Base-by-base conservation (phyloP, 352 stramenopile genomes). In the Pythium insidiosum region DNA sequence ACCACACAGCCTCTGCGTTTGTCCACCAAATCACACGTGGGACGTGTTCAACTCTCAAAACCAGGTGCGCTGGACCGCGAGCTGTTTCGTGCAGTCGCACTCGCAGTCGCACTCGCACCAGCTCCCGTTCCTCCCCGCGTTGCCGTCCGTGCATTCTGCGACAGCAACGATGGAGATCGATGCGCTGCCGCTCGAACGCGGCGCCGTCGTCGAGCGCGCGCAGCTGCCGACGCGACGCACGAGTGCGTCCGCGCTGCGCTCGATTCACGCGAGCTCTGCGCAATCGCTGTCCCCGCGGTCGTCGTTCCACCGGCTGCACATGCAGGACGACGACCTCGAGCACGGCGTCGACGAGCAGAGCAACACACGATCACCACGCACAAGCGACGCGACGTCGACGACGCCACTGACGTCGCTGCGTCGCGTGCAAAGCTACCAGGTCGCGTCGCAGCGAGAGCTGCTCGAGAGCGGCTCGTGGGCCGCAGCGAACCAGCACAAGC, bases 361-460 rank as follows among this genome's bases (percentile, higher is more conserved):
- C n/a, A n/a, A n/a, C n/a, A n/a, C n/a, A n/a, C n/a, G n/a, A n/a
- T n/a, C n/a, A n/a, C n/a, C n/a, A n/a, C n/a, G n/a, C n/a, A n/a
- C n/a, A n/a, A n/a, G n/a, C n/a, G n/a, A n/a, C n/a, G n/a, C n/a
- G n/a, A n/a, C n/a, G n/a, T n/a, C n/a, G n/a, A 49, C 48, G 45
- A 34, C 52, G 33, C 34, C 30, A 3, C 31, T 37, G 13, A 49
- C 36, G 33, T 38, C 72, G 41, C 69, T 82, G 56, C 73, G 70
- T 5, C 73, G 73, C 40, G 73, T 81, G 11, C 68, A 63, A 34
- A 86, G 70, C 51, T 79, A 73, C 22, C 66, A 82, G 40, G 66
- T 79, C 37, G 55, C 33, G 20, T 44, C 41, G 21, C 33, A 31
- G 7, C 21, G 29, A 13, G 31, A 38, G 12, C 18, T 40, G 3